Conservation (phyloP, 306 rosid genomes). For the Inga oerstediana region DNA sequence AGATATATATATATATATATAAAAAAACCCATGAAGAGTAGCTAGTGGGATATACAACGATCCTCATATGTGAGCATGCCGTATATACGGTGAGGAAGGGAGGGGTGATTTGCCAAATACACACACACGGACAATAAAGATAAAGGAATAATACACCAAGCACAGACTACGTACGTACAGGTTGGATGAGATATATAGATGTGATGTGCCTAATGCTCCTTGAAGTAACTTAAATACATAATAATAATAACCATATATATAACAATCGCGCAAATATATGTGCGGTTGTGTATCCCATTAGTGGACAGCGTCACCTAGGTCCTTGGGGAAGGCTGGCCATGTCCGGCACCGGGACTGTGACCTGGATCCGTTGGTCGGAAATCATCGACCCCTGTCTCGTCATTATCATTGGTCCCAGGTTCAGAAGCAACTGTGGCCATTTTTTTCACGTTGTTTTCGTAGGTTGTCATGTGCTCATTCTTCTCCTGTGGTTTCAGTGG, state of each 20-base stretch:
- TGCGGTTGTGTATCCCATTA: not conserved
- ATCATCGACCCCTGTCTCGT: slow-evolving; percentile 37
- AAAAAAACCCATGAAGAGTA: not conserved
- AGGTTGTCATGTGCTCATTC: not conserved
- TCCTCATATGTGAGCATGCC: not conserved
- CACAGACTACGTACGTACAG: not conserved
- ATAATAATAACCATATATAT: not conserved
- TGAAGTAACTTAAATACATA: not conserved
- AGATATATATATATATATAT: too few relatives aligned
- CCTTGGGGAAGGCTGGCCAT: slow-evolving; percentile 49
- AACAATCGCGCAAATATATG: not conserved
- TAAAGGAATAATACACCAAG: slow-evolving; percentile 9
- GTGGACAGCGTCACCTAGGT: slow-evolving; percentile 23
- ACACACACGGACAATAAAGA: not conserved
- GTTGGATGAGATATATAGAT: not conserved
- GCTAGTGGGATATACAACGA: not conserved
- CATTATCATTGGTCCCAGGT: not conserved
- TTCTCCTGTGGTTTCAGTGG: slow-evolving; percentile 26
- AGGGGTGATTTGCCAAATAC: not conserved
- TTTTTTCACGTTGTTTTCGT: not conserved
- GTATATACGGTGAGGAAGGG: not conserved
- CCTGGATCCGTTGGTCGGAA: slow-evolving; percentile 78
- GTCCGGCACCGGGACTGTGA: slow-evolving; percentile 93
- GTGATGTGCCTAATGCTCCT: not conserved
- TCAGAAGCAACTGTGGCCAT: not conserved